Evolutionary conservation across 1,139 yeast genomes (phyloP).

Genomic region (Suhomyces taliae): DNA sequence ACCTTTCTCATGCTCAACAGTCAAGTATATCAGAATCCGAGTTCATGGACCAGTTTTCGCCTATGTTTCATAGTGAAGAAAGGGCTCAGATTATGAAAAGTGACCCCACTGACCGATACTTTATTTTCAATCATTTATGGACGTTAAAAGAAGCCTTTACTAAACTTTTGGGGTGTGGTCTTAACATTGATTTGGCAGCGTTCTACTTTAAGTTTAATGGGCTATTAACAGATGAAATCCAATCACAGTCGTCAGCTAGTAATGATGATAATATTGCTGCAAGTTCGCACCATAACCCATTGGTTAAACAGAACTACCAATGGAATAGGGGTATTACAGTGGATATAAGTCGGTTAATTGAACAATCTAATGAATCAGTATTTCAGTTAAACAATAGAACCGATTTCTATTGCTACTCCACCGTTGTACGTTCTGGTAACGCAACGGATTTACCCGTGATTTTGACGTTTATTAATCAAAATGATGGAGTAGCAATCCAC

Average conservation of each 20-base stretch:
- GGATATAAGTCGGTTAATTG: constrained; percentile 1
- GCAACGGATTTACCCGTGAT: constrained; percentile 24
- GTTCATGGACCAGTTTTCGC: constrained; percentile 45
- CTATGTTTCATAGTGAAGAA: constrained; percentile 51
- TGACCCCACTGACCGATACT: constrained; percentile 22
- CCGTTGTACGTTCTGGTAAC: constrained; percentile 12
- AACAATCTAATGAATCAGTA: constrained; percentile 5
- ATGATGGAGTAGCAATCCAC: constrained; percentile 1
- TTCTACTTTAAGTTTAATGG: constrained; percentile 13
- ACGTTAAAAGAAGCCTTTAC: constrained; percentile 72
- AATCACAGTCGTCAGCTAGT: background rate
- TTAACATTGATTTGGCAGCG: constrained; percentile 49
- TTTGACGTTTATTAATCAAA: constrained; percentile 24
- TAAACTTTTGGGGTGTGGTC: constrained; percentile 61
- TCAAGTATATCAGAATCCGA: constrained; percentile 29
- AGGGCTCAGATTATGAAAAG: constrained; percentile 22
- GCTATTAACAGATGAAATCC: background rate
- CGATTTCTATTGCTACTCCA: constrained; percentile 22
- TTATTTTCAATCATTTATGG: constrained; percentile 58
- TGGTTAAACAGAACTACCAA: background rate
- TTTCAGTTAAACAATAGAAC: constrained; percentile 7
- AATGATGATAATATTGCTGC: too few species aligned
- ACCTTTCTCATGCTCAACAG: constrained; percentile 58
- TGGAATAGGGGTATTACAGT: constrained; percentile 4
- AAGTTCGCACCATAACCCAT: background rate